phyloP scores from a whole-genome alignment of 225 moss, liverwort and hornwort species.

The Sphagnum contortum region DNA sequence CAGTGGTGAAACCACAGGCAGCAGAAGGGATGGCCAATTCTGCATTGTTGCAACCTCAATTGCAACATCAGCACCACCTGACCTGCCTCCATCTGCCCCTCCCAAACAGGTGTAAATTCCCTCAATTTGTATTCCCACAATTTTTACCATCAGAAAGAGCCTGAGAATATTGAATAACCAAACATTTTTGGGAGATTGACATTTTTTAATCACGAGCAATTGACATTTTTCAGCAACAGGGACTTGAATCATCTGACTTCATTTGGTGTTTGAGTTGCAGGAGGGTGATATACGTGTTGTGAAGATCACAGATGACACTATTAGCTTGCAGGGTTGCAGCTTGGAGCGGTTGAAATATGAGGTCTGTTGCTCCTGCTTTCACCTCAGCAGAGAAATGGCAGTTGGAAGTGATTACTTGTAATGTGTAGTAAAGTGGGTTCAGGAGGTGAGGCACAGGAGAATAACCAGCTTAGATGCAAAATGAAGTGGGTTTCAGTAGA shows the following conservation, averaged over 20 bases:
- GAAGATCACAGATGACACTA: slow-evolving; percentile 57
- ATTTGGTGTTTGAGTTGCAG: slow-evolving; percentile 19
- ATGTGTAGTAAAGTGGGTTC: background rate
- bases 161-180: too few relatives aligned
- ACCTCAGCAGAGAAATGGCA: background rate
- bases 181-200: too few relatives aligned
- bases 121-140: too few relatives aligned
- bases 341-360: slow-evolving; percentile 52
- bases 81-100: slow-evolving; percentile 24
- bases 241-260: too few relatives aligned
- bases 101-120: slow-evolving; percentile 22
- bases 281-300: slow-evolving; percentile 52
- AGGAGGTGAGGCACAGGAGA: background rate
- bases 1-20: too few relatives aligned
- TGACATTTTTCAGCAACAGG: too few relatives aligned
- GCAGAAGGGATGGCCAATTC: slow-evolving; percentile 14
- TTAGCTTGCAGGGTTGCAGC: slow-evolving; percentile 50
- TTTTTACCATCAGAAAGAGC: too few relatives aligned
- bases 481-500: too few relatives aligned
- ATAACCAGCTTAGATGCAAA: too few relatives aligned
- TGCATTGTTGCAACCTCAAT: slow-evolving; percentile 21
- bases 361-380: slow-evolving; percentile 11
- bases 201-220: too few relatives aligned
- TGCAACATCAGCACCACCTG: slow-evolving; percentile 28
- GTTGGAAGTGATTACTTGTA: too few relatives aligned